Percentiles rank a stretch among this genome's conserved stretches.
Evolutionary conservation across 805 yeast species (phyloP).

Genomic region (Priceomyces castillae): DNA sequence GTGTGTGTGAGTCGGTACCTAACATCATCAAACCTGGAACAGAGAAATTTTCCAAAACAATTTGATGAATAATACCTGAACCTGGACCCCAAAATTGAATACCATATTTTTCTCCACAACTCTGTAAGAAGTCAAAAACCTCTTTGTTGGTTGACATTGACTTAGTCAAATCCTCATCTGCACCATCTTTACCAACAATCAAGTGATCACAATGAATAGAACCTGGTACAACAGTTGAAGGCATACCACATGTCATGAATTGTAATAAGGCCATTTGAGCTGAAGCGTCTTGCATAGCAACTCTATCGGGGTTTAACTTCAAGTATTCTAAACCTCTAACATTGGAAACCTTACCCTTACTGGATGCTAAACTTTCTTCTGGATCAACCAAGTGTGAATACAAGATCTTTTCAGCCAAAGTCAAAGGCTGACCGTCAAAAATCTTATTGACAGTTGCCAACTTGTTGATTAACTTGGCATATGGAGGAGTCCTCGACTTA

Average conservation of each 20-base stretch:
- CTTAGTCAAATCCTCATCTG: conserved; percentile 72
- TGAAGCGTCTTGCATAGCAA: conserved; percentile 99
- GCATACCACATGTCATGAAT: conserved; percentile 95
- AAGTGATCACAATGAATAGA: conserved; percentile 98
- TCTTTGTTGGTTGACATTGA: conserved; percentile 88
- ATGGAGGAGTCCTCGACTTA: conserved; percentile 81
- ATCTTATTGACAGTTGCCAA: conserved; percentile 62
- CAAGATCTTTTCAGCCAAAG: conserved; percentile 90
- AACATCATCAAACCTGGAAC: conserved; percentile 97
- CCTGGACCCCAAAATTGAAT: conserved; percentile 99
- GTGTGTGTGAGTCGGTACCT: conserved; percentile 98
- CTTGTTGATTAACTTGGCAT: conserved; percentile 66
- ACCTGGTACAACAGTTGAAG: conserved; percentile 85
- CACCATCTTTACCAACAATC: conserved; percentile 95
- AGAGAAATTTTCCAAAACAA: conserved; percentile 92
- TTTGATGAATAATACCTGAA: conserved; percentile 97
- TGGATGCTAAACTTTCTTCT: conserved; percentile 64
- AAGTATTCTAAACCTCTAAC: conserved; percentile 86
- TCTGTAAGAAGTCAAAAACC: conserved; percentile 90
- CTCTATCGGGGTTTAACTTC: conserved; percentile 94
- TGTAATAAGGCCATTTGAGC: conserved; percentile 99
- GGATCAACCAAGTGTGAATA: conserved; percentile 92
- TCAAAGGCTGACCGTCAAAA: conserved; percentile 70
- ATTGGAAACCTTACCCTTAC: conserved; percentile 47
- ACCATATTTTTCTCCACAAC: conserved; percentile 92